Base-by-base conservation (phyloP, 2,329 filamentous ascomycete species). In the Graphilbum sp. region DNA sequence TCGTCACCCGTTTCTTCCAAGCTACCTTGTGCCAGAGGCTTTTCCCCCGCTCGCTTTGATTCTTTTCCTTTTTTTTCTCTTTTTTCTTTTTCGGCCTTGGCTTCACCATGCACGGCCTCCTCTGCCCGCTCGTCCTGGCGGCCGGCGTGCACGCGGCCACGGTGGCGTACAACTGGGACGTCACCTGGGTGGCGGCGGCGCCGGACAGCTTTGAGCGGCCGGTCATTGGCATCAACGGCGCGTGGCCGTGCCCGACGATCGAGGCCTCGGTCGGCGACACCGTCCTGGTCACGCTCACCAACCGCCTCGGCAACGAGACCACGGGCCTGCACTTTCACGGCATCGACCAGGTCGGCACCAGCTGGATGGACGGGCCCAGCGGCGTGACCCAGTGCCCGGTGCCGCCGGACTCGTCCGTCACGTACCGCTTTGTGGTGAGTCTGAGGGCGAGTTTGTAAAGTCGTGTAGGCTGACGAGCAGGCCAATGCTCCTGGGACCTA, bases 221-320 rank as follows among this genome's bases (percentile, higher is more conserved):
- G 3, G 54, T 61, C 32, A 54, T 60, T 13, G 72, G 70, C 12
- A 69, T 79, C 52, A 79, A 79, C 47, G 64, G 64, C 4, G 50
- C 67, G 48, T 76, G 74, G 69, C 75, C 75, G 12, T 66, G 71
- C 38, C 75, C 75, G 2, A 50, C 52, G 6, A 64, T 75, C 23
- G 59, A 67, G 41, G 69, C 63, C 32, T 61, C 54, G 33, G 58
- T 63, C 20, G 68, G 67, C 27, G 69, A 73, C 43, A 62, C 54
- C 21, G 41, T 72, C 34, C 47, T 67, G 7, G 55, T 72, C 31
- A 65, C 64, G 40, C 50, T 69, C 16, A 52, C 53, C 45, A 73
- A 73, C 52, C 49, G 54, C 25, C 57, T 73, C 7, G 62, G 60
- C n/a, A 69, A 71, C 47, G 56, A 70, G 49, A 63, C 61, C 4